These are phyloP conservation scores for Eremomyces bilateralis DNA, from an alignment of 495 filamentous ascomycete species.

Conservation along the genomic window DNA sequence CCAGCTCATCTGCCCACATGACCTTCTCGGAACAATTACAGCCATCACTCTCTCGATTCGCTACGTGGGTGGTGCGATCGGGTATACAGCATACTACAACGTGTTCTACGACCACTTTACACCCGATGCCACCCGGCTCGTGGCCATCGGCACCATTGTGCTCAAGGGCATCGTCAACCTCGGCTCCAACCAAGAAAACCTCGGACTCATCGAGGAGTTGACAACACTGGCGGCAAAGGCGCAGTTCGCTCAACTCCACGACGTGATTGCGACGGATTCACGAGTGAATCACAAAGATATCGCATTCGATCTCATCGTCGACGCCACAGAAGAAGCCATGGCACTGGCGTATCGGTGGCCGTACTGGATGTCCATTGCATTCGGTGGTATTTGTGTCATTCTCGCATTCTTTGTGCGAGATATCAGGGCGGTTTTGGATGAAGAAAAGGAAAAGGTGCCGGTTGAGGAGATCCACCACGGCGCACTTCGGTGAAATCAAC, in stretches of 20 bases:
- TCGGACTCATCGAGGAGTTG: conserved; percentile 5
- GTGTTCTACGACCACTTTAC: conserved; percentile 14
- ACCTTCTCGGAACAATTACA: conserved; percentile 15
- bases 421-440: conserved; percentile 6
- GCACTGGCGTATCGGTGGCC: conserved; percentile 13
- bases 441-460: no score
- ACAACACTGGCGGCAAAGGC: conserved; percentile 7
- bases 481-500: no score
- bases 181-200: background rate
- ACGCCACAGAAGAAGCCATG: conserved; percentile 9
- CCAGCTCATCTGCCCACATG: conserved; percentile 14
- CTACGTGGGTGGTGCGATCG: conserved; percentile 15
- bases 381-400: conserved; percentile 13
- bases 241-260: conserved; percentile 4
- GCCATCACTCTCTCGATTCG: conserved; percentile 15
- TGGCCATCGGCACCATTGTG: background rate
- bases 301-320: conserved; percentile 5
- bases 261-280: background rate
- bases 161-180: background rate
- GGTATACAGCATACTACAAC: conserved; percentile 18
- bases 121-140: conserved; percentile 3
- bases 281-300: conserved; percentile 7
- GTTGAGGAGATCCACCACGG: no score
- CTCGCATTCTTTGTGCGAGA: conserved; percentile 10
- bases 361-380: conserved; percentile 14